Conservation (phyloP, 257 asterid species). For the Rehmannia glutinosa region DNA sequence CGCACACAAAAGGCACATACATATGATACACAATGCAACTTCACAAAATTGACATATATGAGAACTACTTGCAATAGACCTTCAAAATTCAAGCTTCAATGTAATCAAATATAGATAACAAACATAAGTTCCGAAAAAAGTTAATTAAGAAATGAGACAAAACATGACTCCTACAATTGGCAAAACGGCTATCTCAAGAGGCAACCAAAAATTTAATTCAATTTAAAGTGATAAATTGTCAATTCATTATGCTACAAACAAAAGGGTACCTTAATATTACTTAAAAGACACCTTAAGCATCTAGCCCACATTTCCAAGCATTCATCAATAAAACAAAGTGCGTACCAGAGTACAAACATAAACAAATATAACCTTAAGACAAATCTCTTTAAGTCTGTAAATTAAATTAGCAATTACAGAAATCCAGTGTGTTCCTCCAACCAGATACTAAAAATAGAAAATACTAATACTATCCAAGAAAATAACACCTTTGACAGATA, state of each 20-base stretch:
- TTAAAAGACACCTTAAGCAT: neutral
- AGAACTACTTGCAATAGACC: neutral
- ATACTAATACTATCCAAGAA: neutral
- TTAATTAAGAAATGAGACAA: neutral
- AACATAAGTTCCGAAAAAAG: neutral
- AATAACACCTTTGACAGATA: neutral
- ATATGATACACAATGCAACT: neutral
- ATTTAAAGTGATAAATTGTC: neutral
- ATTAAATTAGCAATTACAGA: neutral
- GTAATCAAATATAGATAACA: neutral
- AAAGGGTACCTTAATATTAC: conserved; percentile 1
- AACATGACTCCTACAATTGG: neutral
- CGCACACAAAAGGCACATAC: neutral
- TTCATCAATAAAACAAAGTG: neutral
- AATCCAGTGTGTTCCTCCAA: conserved; percentile 1
- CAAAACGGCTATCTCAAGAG: neutral
- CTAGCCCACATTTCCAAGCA: neutral
- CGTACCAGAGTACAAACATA: neutral
- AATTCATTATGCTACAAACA: neutral
- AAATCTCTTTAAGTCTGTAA: neutral
- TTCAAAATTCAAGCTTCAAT: neutral
- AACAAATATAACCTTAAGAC: neutral
- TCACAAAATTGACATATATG: neutral
- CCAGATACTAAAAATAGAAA: conserved; percentile 1
- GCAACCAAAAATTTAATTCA: neutral